phyloP scores from a whole-genome alignment of 768 basidiomycete species.

The Boletus patriciae region DNA sequence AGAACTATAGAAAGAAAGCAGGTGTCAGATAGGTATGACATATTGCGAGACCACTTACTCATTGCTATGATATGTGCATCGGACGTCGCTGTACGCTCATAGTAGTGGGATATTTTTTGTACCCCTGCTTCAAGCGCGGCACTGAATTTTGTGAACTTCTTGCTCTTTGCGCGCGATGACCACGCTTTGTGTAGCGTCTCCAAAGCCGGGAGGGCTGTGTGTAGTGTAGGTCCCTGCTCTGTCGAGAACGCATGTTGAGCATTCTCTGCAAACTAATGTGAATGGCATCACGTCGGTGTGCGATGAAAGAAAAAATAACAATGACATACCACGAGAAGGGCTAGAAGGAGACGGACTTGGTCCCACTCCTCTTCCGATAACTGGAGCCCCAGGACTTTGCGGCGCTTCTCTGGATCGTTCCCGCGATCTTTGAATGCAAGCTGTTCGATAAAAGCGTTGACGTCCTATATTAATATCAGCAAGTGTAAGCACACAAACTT shows the following conservation, averaged over 20 bases:
- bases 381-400: neutral
- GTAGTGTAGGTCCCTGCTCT: neutral
- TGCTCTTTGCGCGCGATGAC: neutral
- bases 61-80: constrained; percentile 6
- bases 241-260: constrained; percentile 6
- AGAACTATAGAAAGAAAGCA: neutral
- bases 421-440: neutral
- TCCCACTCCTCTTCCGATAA: neutral
- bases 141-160: constrained; percentile 3
- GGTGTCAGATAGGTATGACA: neutral
- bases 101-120: constrained; percentile 1
- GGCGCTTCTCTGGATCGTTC: neutral
- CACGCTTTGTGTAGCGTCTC: constrained; percentile 10
- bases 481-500: neutral
- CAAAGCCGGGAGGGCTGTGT: neutral
- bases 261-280: constrained; percentile 8
- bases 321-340: neutral
- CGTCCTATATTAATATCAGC: neutral
- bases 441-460: constrained; percentile 1
- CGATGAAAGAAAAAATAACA: neutral
- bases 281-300: neutral
- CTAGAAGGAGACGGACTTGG: neutral
- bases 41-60: constrained; percentile 5
- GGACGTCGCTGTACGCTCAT: neutral
- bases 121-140: neutral